Evolutionary conservation across 108 stramenopile genomes (phyloP).

Genomic region (Nitzschia sp.): DNA sequence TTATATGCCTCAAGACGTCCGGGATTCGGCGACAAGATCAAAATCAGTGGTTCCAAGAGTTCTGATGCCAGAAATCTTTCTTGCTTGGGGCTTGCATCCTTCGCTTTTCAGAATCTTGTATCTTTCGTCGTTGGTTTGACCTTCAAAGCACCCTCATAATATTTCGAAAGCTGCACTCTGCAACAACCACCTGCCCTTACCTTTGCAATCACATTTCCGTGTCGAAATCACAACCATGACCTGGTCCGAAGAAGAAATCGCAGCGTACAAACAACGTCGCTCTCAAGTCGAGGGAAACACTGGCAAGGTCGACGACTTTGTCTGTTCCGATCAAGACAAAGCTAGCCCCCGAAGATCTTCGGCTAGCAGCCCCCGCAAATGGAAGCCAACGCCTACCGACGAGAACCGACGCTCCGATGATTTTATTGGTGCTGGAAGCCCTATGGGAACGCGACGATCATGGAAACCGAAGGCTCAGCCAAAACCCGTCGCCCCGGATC

Average conservation of each 20-base stretch:
- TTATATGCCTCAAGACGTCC: too few relatives aligned
- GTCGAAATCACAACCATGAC: neutral
- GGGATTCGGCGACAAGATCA: too few relatives aligned
- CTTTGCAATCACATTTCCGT: too few relatives aligned
- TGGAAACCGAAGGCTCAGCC: constrained; percentile 14
- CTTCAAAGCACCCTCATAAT: too few relatives aligned
- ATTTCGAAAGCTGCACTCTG: too few relatives aligned
- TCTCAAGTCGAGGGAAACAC: constrained; percentile 6
- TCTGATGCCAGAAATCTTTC: too few relatives aligned
- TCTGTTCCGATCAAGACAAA: neutral
- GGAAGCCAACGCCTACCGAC: constrained; percentile 25
- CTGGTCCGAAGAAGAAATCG: constrained; percentile 21
- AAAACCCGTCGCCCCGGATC: constrained; percentile 16
- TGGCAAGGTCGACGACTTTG: constrained; percentile 17
- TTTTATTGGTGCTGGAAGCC: constrained; percentile 13
- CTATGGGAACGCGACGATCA: constrained; percentile 5
- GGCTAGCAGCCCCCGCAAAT: constrained; percentile 13
- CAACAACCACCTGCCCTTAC: too few relatives aligned
- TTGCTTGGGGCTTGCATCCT: too few relatives aligned
- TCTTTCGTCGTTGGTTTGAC: too few relatives aligned
- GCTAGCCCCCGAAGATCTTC: constrained; percentile 9
- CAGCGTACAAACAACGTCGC: constrained; percentile 5
- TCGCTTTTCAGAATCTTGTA: too few relatives aligned
- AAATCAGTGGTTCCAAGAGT: too few relatives aligned
- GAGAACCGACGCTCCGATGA: constrained; percentile 28